phyloP scores from a whole-genome alignment of 2,329 filamentous ascomycete species.

The Pyricularia sp. region DNA sequence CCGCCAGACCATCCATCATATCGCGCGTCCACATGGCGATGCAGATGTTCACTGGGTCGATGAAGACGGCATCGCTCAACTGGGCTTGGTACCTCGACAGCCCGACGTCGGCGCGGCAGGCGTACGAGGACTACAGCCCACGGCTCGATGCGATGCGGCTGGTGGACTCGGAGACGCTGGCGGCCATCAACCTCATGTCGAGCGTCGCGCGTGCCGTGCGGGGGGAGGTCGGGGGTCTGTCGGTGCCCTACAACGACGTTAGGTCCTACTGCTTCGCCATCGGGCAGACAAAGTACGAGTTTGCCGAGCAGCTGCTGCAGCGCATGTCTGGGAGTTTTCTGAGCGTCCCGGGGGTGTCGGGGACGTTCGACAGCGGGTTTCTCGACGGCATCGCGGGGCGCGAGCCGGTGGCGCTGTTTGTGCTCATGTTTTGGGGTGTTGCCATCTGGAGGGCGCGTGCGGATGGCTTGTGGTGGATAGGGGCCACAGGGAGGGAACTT shows the following conservation, averaged over 20 bases:
- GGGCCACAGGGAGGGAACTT: background rate
- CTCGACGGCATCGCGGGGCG: background rate
- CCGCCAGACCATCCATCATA: background rate
- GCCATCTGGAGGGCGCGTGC: background rate
- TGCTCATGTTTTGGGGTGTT: conserved; percentile 2
- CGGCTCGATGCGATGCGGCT: background rate
- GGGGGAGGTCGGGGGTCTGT: background rate
- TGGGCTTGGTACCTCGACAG: background rate
- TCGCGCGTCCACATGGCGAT: background rate
- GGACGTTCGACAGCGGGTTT: background rate
- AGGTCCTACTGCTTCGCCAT: background rate
- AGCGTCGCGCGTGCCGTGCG: background rate
- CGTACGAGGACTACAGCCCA: background rate
- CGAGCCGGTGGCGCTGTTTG: background rate
- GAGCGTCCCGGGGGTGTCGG: background rate
- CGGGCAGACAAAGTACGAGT: background rate
- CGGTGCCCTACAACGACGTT: background rate
- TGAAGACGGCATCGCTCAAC: background rate
- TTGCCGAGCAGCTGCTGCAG: background rate
- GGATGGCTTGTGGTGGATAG: background rate
- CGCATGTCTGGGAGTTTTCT: background rate
- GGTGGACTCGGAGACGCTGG: background rate
- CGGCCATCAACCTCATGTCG: background rate
- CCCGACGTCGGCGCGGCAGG: background rate
- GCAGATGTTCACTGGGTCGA: background rate